Percentiles rank a stretch among this genome's conserved stretches.
Evolutionary conservation across 768 basidiomycete species (phyloP).

Genomic region (Suillus spraguei): DNA sequence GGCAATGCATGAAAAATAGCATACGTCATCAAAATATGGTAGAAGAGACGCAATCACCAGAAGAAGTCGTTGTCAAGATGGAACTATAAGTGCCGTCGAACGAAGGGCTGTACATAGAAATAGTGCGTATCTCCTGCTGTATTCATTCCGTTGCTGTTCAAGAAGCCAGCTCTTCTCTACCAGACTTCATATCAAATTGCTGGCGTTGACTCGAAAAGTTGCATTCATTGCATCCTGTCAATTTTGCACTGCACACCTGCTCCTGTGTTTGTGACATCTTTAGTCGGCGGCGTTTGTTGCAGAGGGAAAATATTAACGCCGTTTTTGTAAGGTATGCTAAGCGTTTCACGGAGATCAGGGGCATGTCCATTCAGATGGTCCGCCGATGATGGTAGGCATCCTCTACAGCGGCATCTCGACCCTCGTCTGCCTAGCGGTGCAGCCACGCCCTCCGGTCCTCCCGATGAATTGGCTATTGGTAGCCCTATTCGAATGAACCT

Average conservation of each 20-base stretch:
- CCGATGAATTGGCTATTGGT: background rate
- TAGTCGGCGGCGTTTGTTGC: background rate
- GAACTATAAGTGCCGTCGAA: constrained; percentile 32
- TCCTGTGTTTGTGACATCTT: background rate
- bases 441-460: background rate
- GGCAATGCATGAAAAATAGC: constrained; percentile 48
- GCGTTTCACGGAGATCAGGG: background rate
- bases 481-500: background rate
- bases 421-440: background rate
- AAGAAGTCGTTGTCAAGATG: constrained; percentile 43
- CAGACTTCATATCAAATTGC: background rate
- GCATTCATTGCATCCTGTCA: background rate
- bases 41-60: constrained; percentile 19
- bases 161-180: background rate
- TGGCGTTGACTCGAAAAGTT: background rate
- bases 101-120: background rate
- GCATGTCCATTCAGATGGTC: background rate
- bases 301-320: background rate
- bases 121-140: background rate
- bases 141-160: background rate
- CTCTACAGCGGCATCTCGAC: background rate
- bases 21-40: constrained; percentile 20
- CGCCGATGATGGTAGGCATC: background rate
- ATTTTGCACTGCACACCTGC: background rate
- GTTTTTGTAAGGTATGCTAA: no score